Conservation (phyloP, 1,139 yeast species). For the Pneumocystis oryctolagi region DNA sequence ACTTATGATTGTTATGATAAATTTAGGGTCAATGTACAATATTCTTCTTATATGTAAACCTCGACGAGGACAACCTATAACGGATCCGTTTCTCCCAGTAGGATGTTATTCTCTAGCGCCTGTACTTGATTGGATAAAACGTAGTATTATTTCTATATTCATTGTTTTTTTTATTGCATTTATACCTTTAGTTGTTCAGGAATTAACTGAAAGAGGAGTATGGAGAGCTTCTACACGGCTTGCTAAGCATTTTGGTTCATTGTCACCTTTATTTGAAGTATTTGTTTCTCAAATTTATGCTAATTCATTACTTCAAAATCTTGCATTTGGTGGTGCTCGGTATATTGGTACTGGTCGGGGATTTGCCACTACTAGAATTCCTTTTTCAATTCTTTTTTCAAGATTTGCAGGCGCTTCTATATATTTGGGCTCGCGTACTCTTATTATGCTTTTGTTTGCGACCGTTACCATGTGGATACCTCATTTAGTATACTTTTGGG, state of each 20-base stretch:
- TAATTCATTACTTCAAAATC: conserved; percentile 73
- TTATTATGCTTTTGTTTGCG: conserved; percentile 80
- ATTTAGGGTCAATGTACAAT: conserved; percentile 80
- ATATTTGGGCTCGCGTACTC: conserved; percentile 85
- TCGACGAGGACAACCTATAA: conserved; percentile 68
- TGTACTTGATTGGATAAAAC: conserved; percentile 91
- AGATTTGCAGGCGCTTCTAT: conserved; percentile 96
- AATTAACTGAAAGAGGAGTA: conserved; percentile 90
- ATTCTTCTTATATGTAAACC: conserved; percentile 78
- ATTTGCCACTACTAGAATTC: conserved; percentile 96
- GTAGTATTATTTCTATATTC: conserved; percentile 92
- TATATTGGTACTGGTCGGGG: conserved; percentile 99
- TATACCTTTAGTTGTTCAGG: conserved; percentile 91
- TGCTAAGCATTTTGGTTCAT: conserved; percentile 69
- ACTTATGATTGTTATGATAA: conserved; percentile 81
- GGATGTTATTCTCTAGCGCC: conserved; percentile 93
- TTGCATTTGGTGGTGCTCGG: conserved; percentile 98
- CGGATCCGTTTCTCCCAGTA: conserved; percentile 68
- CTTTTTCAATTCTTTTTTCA: conserved; percentile 85
- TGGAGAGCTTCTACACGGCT: conserved; percentile 93
- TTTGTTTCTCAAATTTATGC: conserved; percentile 97
- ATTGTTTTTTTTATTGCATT: conserved; percentile 96
- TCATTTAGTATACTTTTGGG: conserved; percentile 97
- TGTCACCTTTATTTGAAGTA: conserved; percentile 95
- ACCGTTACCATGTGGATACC: conserved; percentile 95